Conservation (phyloP, 768 basidiomycete genomes). For the Lentinula sp. region DNA sequence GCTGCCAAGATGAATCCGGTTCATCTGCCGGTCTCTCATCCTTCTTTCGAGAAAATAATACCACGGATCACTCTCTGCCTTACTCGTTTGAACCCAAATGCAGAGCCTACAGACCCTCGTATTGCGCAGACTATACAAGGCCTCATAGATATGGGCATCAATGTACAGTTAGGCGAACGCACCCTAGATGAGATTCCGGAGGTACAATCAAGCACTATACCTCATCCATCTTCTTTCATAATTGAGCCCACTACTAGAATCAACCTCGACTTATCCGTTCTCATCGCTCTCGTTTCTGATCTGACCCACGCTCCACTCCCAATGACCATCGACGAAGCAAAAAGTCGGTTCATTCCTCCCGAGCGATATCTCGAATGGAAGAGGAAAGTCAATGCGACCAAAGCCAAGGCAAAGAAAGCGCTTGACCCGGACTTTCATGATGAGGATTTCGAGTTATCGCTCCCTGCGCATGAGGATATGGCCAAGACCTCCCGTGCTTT, state of each 20-base stretch:
- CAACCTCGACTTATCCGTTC: slow-evolving; percentile 79
- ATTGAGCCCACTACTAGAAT: slow-evolving; percentile 51
- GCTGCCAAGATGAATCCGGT: slow-evolving; percentile 59
- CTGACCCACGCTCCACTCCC: slow-evolving; percentile 74
- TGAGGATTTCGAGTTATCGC: not conserved
- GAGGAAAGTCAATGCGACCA: slow-evolving; percentile 15
- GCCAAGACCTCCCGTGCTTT: slow-evolving; percentile 65
- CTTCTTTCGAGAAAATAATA: slow-evolving; percentile 17
- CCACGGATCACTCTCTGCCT: slow-evolving; percentile 58
- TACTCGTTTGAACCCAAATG: slow-evolving; percentile 56
- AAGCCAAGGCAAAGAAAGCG: slow-evolving; percentile 10
- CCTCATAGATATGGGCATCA: slow-evolving; percentile 58
- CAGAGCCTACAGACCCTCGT: slow-evolving; percentile 31
- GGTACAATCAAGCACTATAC: not conserved
- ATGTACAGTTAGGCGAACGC: slow-evolving; percentile 62
- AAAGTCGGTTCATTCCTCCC: slow-evolving; percentile 57
- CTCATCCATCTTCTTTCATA: slow-evolving; percentile 6
- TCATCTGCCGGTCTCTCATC: slow-evolving; percentile 21
- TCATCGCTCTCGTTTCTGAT: slow-evolving; percentile 82
- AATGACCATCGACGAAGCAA: slow-evolving; percentile 45
- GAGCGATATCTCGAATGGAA: slow-evolving; percentile 59
- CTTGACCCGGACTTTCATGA: slow-evolving; percentile 8
- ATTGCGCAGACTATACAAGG: slow-evolving; percentile 52
- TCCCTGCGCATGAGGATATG: slow-evolving; percentile 22
- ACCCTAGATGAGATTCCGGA: slow-evolving; percentile 1